These are phyloP conservation scores for Fusarium beomiforme DNA, from an alignment of 2,329 filamentous ascomycete species.

Conservation along the genomic window DNA sequence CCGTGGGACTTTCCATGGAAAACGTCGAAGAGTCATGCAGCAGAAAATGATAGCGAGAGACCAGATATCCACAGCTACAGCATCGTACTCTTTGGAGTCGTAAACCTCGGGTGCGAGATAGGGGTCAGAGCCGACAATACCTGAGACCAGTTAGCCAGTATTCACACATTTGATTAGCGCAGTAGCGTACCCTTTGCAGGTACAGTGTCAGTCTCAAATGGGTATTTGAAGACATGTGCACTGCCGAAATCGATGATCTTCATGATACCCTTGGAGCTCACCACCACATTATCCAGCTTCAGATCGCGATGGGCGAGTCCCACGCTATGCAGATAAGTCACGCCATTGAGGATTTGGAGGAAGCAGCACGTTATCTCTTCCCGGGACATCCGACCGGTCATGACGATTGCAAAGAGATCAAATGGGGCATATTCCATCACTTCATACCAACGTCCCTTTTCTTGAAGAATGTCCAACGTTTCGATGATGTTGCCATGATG, in stretches of 20 bases:
- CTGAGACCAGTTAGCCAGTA: conserved; percentile 46
- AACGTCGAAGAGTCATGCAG: conserved; percentile 95
- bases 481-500: conserved; percentile 99
- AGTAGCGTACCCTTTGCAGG: conserved; percentile 49
- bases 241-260: conserved; percentile 99
- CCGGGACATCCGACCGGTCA: conserved; percentile 96
- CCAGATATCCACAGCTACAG: conserved; percentile 95
- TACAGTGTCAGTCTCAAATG: conserved; percentile 79
- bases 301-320: conserved; percentile 93
- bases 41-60: conserved; percentile 98
- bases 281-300: conserved; percentile 97
- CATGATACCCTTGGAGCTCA: conserved; percentile 97
- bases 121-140: conserved; percentile 84
- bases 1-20: conserved; percentile 96
- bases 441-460: conserved; percentile 95
- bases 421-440: conserved; percentile 99
- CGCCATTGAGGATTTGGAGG: conserved; percentile 92
- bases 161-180: not conserved
- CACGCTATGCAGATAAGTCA: conserved; percentile 94
- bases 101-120: conserved; percentile 98
- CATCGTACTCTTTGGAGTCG: conserved; percentile 91
- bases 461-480: conserved; percentile 94
- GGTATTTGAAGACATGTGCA: conserved; percentile 96
- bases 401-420: conserved; percentile 97
- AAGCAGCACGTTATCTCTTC: conserved; percentile 93